Conservation (phyloP, 306 rosid genomes). For the Pterocarpus macrocarpus region DNA sequence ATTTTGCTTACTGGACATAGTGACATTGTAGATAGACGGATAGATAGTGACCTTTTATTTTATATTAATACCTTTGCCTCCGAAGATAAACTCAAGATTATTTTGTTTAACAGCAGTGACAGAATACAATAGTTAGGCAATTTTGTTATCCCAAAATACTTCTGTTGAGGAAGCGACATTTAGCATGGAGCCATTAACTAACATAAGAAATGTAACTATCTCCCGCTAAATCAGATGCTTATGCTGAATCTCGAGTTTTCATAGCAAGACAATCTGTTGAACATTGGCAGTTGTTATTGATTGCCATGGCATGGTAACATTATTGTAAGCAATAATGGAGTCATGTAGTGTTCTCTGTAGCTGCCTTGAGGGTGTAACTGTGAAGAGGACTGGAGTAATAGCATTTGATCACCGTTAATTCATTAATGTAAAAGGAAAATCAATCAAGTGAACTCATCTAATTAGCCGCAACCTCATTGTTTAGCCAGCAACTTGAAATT, state of each 20-base stretch:
- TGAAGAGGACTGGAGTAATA: too few species aligned
- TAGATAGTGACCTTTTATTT: constrained; percentile 19
- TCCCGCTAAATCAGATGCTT: neutral
- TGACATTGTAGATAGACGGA: constrained; percentile 36
- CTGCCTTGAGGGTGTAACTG: too few species aligned
- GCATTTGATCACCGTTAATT: too few species aligned
- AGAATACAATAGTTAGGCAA: neutral
- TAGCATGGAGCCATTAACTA: neutral
- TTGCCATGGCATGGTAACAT: too few species aligned
- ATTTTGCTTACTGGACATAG: constrained; percentile 45
- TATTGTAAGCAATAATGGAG: too few species aligned
- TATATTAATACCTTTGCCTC: too few species aligned
- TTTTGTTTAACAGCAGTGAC: constrained; percentile 3
- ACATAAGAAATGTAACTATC: constrained; percentile 2
- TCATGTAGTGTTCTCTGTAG: too few species aligned
- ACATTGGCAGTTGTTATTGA: too few species aligned
- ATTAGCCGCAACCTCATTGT: neutral
- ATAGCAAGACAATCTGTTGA: too few species aligned
- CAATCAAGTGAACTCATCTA: too few species aligned
- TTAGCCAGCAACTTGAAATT: neutral
- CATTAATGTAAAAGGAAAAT: too few species aligned
- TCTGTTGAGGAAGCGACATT: neutral
- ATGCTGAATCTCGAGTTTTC: too few species aligned
- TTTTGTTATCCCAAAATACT: neutral
- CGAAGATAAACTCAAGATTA: neutral